Evolutionary conservation across 2,329 filamentous ascomycete genomes (phyloP), one percentile per base, ranked within the genome.

Genomic region (Teratosphaeria epicoccoides): DNA sequence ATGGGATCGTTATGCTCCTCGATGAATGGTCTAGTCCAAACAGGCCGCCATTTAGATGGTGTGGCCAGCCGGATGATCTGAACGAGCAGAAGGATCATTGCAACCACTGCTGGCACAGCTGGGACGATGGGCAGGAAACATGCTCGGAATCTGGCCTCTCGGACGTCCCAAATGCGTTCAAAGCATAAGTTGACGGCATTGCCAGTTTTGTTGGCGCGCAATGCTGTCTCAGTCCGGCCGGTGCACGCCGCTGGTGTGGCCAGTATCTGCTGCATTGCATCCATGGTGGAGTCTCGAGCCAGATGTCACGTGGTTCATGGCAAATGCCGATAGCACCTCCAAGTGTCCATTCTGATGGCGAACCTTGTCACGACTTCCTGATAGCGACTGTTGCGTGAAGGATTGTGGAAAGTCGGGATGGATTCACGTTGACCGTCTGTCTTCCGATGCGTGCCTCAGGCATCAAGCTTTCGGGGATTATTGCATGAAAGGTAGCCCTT

Each of bases 11-110:
- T 26, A 24, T 53, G 49, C 25, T 79, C 76, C 17, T 70, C 59
- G 17, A 81, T 65, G 54, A 82, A 81, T 3, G 76, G 69, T 46
- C 61, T 68, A 20, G 70, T 71, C 78, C 79, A 82, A 66, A 59
- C 64, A 28, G 79, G 74, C 43, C 69, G 66, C 59, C 65, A 67
- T 22, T 29, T 40, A 9, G 33, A 20, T 4, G 55, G 50, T n/a
- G 61, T 54, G 2, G 69, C 53, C 3, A 69, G 48, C 24, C 62
- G 55, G 3, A 72, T 33, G 4, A 63, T 57, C 53, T 71, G 68
- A 6, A 57, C 57, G n/a, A 72, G 47, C 2, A 73, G 55, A n/a
- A 73, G 56, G 17, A 70, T 29, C 24, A 59, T 64, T 40, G 63
- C 68, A 14, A 72, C 45, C 4, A 68, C 50, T 7, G 66, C 65